phyloP scores from a whole-genome alignment of 2,329 filamentous ascomycete species.

The Penicillium verrucosum region DNA sequence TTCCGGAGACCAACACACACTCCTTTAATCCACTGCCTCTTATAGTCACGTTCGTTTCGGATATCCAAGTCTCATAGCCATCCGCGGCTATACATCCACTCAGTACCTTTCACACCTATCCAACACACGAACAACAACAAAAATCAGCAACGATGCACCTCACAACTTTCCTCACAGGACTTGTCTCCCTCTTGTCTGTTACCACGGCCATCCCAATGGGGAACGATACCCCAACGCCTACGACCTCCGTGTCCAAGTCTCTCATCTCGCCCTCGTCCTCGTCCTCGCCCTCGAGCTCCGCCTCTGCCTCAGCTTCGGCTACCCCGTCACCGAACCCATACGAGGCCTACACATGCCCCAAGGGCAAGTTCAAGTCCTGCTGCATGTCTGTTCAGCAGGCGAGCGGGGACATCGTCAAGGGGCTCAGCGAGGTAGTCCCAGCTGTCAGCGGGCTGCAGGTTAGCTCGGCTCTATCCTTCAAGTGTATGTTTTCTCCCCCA shows the following conservation, averaged over 20 bases:
- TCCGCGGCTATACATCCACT: not conserved
- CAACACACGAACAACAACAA: not conserved
- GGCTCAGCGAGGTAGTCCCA: constrained; percentile 23
- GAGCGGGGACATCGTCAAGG: constrained; percentile 12
- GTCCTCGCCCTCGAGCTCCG: not conserved
- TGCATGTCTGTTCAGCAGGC: constrained; percentile 23
- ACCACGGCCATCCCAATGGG: constrained; percentile 14
- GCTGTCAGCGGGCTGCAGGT: constrained; percentile 18
- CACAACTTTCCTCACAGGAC: constrained; percentile 7
- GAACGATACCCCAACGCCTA: not conserved
- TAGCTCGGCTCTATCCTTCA: constrained; percentile 23
- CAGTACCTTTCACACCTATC: not conserved
- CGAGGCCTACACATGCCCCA: constrained; percentile 23
- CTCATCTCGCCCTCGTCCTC: constrained; percentile 1
- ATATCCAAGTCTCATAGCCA: not conserved
- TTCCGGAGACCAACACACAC: not conserved
- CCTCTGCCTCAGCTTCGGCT: constrained; percentile 7
- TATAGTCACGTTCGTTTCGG: not conserved
- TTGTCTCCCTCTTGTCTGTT: constrained; percentile 13
- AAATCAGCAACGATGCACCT: constrained; percentile 10
- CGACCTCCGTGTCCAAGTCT: not conserved
- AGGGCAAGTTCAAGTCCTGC: constrained; percentile 26
- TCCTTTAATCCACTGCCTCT: not conserved
- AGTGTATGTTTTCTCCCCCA: constrained; percentile 23
- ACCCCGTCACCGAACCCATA: constrained; percentile 9